Evolutionary conservation across 148 eudicot genomes (phyloP).

Genomic region (Limonium bicolor): DNA sequence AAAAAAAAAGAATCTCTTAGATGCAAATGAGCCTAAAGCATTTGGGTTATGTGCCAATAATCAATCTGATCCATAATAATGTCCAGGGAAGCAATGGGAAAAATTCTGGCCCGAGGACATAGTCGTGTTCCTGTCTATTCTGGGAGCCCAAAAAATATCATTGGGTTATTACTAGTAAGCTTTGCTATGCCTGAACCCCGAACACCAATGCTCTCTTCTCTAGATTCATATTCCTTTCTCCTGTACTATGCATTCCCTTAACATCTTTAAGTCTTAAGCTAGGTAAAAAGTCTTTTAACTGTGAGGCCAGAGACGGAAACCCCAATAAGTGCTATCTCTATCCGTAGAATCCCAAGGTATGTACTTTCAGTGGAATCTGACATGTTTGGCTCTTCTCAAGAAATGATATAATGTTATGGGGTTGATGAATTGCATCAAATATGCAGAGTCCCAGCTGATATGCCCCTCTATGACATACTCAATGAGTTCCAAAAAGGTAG

Average conservation of each 20-base stretch:
- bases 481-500: slow-evolving; percentile 65
- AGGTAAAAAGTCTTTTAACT: slow-evolving; percentile 94
- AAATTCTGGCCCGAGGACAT: slow-evolving; percentile 84
- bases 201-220: neutral
- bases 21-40: neutral
- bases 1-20: neutral
- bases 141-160: slow-evolving; percentile 62
- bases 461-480: slow-evolving; percentile 57
- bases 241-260: neutral
- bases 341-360: slow-evolving; percentile 79
- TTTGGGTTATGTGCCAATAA: neutral
- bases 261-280: neutral
- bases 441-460: slow-evolving; percentile 30
- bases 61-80: neutral
- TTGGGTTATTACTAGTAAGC: slow-evolving; percentile 72
- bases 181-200: slow-evolving; percentile 4
- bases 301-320: slow-evolving; percentile 86
- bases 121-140: slow-evolving; percentile 89
- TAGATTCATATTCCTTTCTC: neutral
- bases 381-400: neutral
- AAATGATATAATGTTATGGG: neutral
- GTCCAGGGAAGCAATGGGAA: slow-evolving; percentile 85
- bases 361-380: neutral
- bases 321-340: slow-evolving; percentile 87
- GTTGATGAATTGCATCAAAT: neutral